Base-by-base conservation (phyloP, 495 filamentous ascomycete genomes). In the Penicillium canescens region DNA sequence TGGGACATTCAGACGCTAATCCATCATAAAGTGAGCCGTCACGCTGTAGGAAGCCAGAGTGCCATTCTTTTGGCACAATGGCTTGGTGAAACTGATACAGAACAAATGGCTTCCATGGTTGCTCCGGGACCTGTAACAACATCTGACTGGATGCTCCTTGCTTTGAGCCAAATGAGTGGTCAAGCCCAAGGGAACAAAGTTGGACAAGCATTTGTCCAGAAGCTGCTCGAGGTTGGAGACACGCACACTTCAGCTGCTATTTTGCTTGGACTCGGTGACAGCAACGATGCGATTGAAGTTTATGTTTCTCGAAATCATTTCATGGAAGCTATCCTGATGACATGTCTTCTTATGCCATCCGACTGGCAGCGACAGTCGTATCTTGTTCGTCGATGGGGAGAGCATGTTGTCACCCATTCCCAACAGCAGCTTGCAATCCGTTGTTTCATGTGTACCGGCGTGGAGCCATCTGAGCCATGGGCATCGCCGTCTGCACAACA, bases 101-200 rank as follows among this genome's bases (percentile, higher is more conserved):
- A 94, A 61, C 81, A 89, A 46, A 89, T 95, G 87, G 81, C 85
- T n/a, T 78, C 85, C 1, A 79, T 85, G 75, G 69, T 86, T 37
- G 82, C 82, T 31, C 83, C 90, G 0, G 88, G 95, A 46, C 86
- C 89, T 24, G 89, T 91, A 75, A 92, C 91, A 36, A 87, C 88
- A 2, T 87, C 86, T 1, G 95, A 97, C 68, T 98, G 94, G 95
- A 96, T 98, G 92, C 78, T 98, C 54, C 76, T 98, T 6, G 94
- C 94, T 12, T 75, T 98, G 46, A 98, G 90, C 63, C 86, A 88
- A 26, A 96, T 98, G 78, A 85, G 74, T 46, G 84, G 87, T 1
- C 79, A 87, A 50, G 83, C 86, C 11, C 91, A 91, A 6, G 89
- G 92, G 59, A 89, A 94, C 59, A 94, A 92, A 63, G 86, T 98